A percentile compares a stretch with the other conserved stretches of the same genome.
Evolutionary conservation across 2,329 filamentous ascomycete species (phyloP).

Genomic region (Fusarium incarnatum): DNA sequence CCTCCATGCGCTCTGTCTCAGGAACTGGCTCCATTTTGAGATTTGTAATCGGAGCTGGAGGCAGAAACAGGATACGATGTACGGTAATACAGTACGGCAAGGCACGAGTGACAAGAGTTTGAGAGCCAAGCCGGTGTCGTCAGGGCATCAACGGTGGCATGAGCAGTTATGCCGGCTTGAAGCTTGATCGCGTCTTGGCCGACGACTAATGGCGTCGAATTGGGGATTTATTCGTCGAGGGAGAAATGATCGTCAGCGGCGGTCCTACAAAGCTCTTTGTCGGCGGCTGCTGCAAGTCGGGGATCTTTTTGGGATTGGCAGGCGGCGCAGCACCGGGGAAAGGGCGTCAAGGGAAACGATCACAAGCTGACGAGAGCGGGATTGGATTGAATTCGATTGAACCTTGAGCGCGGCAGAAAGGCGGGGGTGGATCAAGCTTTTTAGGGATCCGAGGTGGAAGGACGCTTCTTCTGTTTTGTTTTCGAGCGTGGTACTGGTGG

Average conservation of each 20-base stretch:
- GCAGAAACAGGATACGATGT: constrained; percentile 24
- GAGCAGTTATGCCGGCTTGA: constrained; percentile 41
- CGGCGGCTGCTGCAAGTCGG: constrained; percentile 17
- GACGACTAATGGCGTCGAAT: constrained; percentile 16
- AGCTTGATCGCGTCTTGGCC: constrained; percentile 30
- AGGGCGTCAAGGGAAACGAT: constrained; percentile 6
- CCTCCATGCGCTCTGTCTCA: constrained; percentile 75
- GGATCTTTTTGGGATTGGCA: constrained; percentile 9
- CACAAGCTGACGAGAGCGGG: constrained; percentile 20
- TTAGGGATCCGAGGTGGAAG: constrained; percentile 22
- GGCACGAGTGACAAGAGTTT: constrained; percentile 35
- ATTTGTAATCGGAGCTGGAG: constrained; percentile 35
- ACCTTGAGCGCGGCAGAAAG: constrained; percentile 18
- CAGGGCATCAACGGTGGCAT: constrained; percentile 42
- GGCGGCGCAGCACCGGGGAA: constrained; percentile 23
- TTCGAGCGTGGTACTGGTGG: not conserved
- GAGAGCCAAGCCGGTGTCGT: constrained; percentile 41
- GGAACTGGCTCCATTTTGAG: constrained; percentile 73
- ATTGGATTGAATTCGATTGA: constrained; percentile 14
- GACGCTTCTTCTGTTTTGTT: constrained; percentile 5
- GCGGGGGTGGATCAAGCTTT: constrained; percentile 33
- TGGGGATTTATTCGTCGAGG: constrained; percentile 17
- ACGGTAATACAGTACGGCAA: constrained; percentile 14
- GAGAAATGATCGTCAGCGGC: constrained; percentile 28
- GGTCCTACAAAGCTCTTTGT: constrained; percentile 26